Percentiles rank a stretch among this genome's conserved stretches.
Evolutionary conservation across 306 rosid genomes (phyloP).

Genomic region (Medicago ruthenica): DNA sequence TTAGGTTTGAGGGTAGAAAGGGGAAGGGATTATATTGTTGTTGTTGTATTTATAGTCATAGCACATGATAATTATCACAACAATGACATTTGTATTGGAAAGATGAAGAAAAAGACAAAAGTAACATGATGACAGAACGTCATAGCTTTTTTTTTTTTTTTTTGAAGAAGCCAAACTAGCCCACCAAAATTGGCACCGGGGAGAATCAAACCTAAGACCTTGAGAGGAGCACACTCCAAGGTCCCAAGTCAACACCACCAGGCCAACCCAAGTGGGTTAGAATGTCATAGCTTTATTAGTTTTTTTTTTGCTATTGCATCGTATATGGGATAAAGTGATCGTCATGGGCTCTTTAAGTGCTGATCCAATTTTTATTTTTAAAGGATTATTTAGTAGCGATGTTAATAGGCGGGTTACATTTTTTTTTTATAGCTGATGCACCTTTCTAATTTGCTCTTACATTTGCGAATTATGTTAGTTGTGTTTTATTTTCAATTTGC

Average conservation of each 20-base stretch:
- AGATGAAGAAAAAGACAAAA: slow-evolving; percentile 13
- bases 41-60: not conserved
- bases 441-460: slow-evolving; percentile 4
- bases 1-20: too few relatives aligned
- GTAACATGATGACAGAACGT: slow-evolving; percentile 11
- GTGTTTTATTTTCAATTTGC: not conserved
- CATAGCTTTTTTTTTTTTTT: too few relatives aligned
- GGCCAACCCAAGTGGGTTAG: too few relatives aligned
- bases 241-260: too few relatives aligned
- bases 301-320: not conserved
- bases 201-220: too few relatives aligned
- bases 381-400: not conserved
- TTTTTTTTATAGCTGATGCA: slow-evolving; percentile 11
- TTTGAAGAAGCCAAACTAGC: too few relatives aligned
- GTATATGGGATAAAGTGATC: slow-evolving; percentile 3
- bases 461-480: slow-evolving; percentile 12
- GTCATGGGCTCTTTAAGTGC: slow-evolving; percentile 8
- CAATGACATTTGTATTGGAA: not conserved
- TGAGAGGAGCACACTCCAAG: too few relatives aligned
- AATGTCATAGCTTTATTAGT: not conserved
- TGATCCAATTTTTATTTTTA: not conserved
- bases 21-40: not conserved
- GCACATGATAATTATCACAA: slow-evolving; percentile 1
- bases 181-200: too few relatives aligned
- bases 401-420: slow-evolving; percentile 2